Conservation (phyloP, 495 filamentous ascomycete species). For the Penicillium verhagenii region DNA sequence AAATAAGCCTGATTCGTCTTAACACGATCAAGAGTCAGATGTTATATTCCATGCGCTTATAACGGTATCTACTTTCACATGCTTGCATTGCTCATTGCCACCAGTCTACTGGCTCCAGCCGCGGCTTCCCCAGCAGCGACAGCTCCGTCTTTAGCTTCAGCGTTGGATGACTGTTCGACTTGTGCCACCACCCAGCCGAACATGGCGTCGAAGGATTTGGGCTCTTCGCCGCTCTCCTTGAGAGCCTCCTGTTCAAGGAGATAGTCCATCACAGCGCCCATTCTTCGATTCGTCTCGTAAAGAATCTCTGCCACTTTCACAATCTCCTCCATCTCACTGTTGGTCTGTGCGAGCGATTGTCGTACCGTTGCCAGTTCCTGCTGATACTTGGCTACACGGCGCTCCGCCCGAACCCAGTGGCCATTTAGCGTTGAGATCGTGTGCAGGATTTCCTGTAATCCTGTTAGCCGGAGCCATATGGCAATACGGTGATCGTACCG, state of each 20-base stretch:
- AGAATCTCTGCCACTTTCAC: constrained; percentile 12
- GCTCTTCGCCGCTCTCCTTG: neutral
- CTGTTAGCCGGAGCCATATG: no score
- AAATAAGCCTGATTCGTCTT: no score
- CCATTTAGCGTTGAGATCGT: neutral
- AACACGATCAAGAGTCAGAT: no score
- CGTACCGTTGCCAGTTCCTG: constrained; percentile 6
- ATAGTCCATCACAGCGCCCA: constrained; percentile 11
- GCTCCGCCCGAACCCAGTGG: neutral
- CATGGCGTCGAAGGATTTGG: neutral
- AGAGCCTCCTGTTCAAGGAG: constrained; percentile 8
- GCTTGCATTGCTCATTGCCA: no score
- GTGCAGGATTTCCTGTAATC: neutral
- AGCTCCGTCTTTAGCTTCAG: no score
- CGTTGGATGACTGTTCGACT: no score
- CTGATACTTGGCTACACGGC: constrained; percentile 2
- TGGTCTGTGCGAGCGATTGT: constrained; percentile 2
- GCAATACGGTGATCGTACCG: no score
- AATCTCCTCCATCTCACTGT: constrained; percentile 6
- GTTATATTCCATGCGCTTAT: no score
- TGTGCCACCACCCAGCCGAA: neutral
- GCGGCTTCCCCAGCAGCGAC: no score
- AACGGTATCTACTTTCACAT: no score
- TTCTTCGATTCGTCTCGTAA: constrained; percentile 9
- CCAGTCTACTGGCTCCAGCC: no score